Percentiles rank a stretch among this genome's conserved stretches.
Evolutionary conservation across 306 rosid species (phyloP).

Genomic region (Dryas octopetala): DNA sequence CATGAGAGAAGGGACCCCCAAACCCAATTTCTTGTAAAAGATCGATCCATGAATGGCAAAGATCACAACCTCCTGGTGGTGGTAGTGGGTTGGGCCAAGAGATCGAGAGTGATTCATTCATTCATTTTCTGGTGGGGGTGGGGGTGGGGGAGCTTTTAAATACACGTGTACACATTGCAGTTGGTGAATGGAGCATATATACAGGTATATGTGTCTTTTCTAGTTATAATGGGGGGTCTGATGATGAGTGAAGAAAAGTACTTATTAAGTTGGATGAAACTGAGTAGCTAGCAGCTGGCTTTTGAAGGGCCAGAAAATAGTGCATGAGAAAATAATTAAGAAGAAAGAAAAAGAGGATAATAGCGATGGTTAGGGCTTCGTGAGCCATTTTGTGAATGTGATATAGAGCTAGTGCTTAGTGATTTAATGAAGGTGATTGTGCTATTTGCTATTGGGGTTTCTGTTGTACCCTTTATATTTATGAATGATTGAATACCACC

Average conservation of each 20-base stretch:
- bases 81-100: conserved; percentile 26
- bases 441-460: conserved; percentile 29
- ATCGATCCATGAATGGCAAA: background rate
- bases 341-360: background rate
- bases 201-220: conserved; percentile 29
- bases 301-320: conserved; percentile 10
- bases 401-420: conserved; percentile 23
- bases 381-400: conserved; percentile 21
- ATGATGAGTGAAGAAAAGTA: conserved; percentile 37
- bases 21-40: background rate
- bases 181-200: conserved; percentile 18
- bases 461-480: conserved; percentile 9
- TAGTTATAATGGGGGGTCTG: conserved; percentile 37
- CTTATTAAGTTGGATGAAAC: conserved; percentile 18
- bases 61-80: conserved; percentile 6
- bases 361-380: conserved; percentile 33
- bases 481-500: background rate
- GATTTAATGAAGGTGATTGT: conserved; percentile 21
- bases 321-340: background rate
- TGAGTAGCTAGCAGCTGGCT: background rate
- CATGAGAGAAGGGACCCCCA: conserved; percentile 29
- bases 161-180: conserved; percentile 18
- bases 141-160: background rate
- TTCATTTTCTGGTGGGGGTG: conserved; percentile 8
- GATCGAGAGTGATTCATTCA: background rate